Percentiles rank a stretch among this genome's conserved stretches.
These are phyloP conservation scores for Penicillium hesseltinei DNA, from an alignment of 2,329 filamentous ascomycete species.

Conservation along the genomic window DNA sequence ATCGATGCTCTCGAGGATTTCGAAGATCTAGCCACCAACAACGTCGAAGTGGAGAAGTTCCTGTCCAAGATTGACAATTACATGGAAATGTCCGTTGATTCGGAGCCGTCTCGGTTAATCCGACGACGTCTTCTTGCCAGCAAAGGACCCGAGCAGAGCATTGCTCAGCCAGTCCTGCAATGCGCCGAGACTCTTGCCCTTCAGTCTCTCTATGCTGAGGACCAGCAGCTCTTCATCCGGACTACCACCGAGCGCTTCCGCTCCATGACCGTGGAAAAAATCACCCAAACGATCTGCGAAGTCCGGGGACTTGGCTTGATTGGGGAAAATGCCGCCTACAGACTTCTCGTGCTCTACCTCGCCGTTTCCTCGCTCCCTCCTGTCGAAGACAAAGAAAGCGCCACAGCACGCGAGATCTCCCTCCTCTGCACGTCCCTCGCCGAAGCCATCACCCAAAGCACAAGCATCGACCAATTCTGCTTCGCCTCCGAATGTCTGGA, in stretches of 20 bases:
- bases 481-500: constrained; percentile 42
- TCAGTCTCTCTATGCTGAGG: constrained; percentile 37
- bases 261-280: constrained; percentile 30
- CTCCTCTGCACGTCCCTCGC: constrained; percentile 37
- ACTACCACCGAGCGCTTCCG: constrained; percentile 37
- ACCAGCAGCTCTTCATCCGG: constrained; percentile 39
- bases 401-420: constrained; percentile 36
- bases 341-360: constrained; percentile 38
- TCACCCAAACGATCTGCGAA: constrained; percentile 33
- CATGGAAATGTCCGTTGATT: constrained; percentile 35
- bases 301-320: constrained; percentile 31
- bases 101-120: constrained; percentile 29
- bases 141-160: constrained; percentile 27
- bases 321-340: constrained; percentile 31
- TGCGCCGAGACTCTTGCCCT: constrained; percentile 37
- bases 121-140: constrained; percentile 37
- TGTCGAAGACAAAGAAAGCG: constrained; percentile 40
- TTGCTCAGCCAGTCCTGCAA: constrained; percentile 32
- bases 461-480: constrained; percentile 40
- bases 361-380: constrained; percentile 34
- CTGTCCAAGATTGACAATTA: constrained; percentile 38
- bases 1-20: constrained; percentile 42
- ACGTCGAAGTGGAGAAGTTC: constrained; percentile 36
- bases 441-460: constrained; percentile 30
- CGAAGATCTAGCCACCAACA: constrained; percentile 36